A percentile compares a stretch with the other conserved stretches of the same genome.
Conservation (phyloP, 345 rosid species). For the Firmiana major region DNA sequence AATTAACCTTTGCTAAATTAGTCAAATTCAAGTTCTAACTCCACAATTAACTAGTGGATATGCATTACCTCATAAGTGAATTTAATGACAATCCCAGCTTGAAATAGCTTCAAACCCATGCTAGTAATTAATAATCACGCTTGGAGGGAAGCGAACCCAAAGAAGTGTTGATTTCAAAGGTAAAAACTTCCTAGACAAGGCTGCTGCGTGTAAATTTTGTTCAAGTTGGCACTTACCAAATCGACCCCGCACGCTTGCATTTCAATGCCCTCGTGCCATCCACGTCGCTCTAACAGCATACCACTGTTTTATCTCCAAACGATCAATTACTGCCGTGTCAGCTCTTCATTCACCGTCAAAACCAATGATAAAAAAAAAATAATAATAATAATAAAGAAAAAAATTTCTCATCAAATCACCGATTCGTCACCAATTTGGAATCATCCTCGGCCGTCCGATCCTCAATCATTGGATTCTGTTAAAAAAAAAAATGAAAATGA, state of each 20-base stretch:
- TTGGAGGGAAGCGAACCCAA: too few relatives aligned
- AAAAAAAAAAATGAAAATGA: too few relatives aligned
- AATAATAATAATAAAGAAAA: background rate
- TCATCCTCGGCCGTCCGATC: background rate
- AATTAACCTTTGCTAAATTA: too few relatives aligned
- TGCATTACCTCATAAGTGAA: too few relatives aligned
- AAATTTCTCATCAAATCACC: background rate
- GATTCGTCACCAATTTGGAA: background rate
- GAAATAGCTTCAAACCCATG: too few relatives aligned
- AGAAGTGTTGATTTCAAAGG: too few relatives aligned
- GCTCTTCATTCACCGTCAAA: background rate
- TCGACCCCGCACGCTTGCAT: conserved; percentile 6
- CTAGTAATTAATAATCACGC: too few relatives aligned
- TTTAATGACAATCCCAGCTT: too few relatives aligned
- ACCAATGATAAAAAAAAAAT: background rate
- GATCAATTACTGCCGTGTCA: background rate
- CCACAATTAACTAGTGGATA: too few relatives aligned
- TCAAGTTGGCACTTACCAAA: background rate
- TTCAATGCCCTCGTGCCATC: conserved; percentile 3
- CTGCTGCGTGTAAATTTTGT: background rate
- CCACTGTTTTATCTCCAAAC: background rate
- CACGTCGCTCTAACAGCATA: background rate
- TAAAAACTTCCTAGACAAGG: background rate
- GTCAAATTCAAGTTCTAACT: too few relatives aligned
- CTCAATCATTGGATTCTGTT: background rate